Conservation (phyloP, 176 grass and related monocot genomes). For the Cenchrus americanus region DNA sequence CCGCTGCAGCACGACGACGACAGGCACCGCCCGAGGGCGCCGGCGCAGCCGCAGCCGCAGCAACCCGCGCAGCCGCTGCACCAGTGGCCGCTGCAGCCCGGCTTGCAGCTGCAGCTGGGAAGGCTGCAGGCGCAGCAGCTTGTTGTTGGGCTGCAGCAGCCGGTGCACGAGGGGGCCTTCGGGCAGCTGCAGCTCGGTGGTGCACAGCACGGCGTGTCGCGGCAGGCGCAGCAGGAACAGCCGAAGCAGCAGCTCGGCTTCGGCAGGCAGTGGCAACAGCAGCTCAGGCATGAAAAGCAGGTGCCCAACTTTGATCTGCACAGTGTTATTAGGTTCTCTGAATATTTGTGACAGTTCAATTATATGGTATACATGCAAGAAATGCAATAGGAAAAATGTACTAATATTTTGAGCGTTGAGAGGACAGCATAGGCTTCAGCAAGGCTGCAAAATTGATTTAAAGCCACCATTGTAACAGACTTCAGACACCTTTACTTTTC, state of each 20-base stretch:
- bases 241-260: slow-evolving; percentile 41
- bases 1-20: slow-evolving; percentile 48
- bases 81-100: slow-evolving; percentile 27
- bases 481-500: neutral
- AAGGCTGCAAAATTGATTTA: slow-evolving; percentile 14
- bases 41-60: slow-evolving; percentile 41
- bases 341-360: neutral
- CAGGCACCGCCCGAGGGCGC: slow-evolving; percentile 5
- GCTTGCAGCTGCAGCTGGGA: slow-evolving; percentile 45
- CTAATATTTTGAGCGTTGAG: neutral
- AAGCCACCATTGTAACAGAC: neutral
- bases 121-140: slow-evolving; percentile 46
- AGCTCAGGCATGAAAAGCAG: slow-evolving; percentile 64
- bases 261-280: slow-evolving; percentile 51
- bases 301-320: slow-evolving; percentile 65
- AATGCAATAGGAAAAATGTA: neutral
- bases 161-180: slow-evolving; percentile 13
- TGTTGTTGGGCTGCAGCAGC: neutral
- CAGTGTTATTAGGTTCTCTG: neutral
- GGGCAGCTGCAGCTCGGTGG: slow-evolving; percentile 47
- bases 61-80: slow-evolving; percentile 40
- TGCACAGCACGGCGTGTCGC: slow-evolving; percentile 43
- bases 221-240: slow-evolving; percentile 51
- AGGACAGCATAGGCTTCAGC: neutral
- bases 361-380: neutral